phyloP scores from a whole-genome alignment of 345 rosid genomes.

The Hypericum perforatum region DNA sequence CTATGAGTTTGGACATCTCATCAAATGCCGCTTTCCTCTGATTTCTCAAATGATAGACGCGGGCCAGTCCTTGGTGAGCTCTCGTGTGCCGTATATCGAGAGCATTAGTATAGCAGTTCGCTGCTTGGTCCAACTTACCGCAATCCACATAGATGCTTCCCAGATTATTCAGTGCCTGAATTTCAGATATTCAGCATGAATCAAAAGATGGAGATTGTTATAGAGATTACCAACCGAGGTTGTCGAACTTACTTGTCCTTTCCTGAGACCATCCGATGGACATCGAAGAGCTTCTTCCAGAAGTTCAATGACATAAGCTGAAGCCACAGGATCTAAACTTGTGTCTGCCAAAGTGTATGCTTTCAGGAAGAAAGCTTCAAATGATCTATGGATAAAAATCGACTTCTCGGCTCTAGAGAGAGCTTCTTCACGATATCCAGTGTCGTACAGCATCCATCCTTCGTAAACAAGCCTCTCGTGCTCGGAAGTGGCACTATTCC shows the following conservation, averaged over 20 bases:
- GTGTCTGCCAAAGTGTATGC: slow-evolving; percentile 79
- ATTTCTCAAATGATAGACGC: slow-evolving; percentile 54
- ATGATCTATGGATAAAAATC: slow-evolving; percentile 60
- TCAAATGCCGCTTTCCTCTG: slow-evolving; percentile 67
- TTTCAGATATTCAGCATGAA: slow-evolving; percentile 1
- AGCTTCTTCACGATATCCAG: slow-evolving; percentile 71
- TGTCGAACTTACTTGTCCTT: slow-evolving; percentile 70
- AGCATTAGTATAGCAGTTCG: slow-evolving; percentile 67
- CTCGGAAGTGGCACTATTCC: slow-evolving; percentile 46
- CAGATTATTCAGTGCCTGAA: slow-evolving; percentile 84
- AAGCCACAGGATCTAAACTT: slow-evolving; percentile 48
- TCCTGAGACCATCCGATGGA: slow-evolving; percentile 92
- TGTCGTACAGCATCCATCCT: slow-evolving; percentile 92
- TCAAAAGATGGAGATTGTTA: background rate
- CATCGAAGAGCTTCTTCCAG: slow-evolving; percentile 88
- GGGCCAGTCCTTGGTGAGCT: slow-evolving; percentile 97
- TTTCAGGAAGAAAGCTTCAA: slow-evolving; percentile 90
- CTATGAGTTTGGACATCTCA: slow-evolving; percentile 88
- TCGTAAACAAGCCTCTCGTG: slow-evolving; percentile 79
- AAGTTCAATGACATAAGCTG: slow-evolving; percentile 55
- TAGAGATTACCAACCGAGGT: background rate
- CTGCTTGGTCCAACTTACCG: slow-evolving; percentile 66
- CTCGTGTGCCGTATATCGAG: slow-evolving; percentile 81
- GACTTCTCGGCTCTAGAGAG: slow-evolving; percentile 70
- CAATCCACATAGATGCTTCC: slow-evolving; percentile 78